Percentiles rank a stretch among this genome's conserved stretches.
These are phyloP conservation scores for Colletotrichum plurivorum DNA, from an alignment of 2,329 filamentous ascomycete genomes.

Conservation along the genomic window DNA sequence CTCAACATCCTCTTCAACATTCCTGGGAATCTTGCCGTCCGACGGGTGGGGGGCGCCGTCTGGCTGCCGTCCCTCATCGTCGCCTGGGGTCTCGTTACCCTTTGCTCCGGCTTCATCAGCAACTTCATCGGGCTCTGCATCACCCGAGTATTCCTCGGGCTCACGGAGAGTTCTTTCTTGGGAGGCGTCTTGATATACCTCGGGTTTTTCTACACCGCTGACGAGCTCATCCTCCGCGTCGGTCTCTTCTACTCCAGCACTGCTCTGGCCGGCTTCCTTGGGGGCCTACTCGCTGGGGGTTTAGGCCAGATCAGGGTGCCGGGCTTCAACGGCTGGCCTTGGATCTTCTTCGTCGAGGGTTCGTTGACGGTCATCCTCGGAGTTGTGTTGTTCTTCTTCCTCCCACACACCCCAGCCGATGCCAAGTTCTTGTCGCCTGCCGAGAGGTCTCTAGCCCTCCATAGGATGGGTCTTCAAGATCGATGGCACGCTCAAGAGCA, in stretches of 20 bases:
- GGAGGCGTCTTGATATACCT: conserved; percentile 45
- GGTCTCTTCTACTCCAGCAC: conserved; percentile 45
- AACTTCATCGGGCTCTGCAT: conserved; percentile 42
- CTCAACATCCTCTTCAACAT: conserved; percentile 45
- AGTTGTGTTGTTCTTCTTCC: not conserved
- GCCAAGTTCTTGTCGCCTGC: conserved; percentile 28
- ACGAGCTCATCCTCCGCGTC: conserved; percentile 44
- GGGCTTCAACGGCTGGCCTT: conserved; percentile 39
- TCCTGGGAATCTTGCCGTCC: conserved; percentile 44
- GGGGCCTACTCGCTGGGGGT: conserved; percentile 35
- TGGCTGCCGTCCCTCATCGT: conserved; percentile 42
- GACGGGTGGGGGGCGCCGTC: conserved; percentile 42
- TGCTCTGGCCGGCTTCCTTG: conserved; percentile 37
- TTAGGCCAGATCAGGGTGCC: conserved; percentile 25
- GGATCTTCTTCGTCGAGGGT: conserved; percentile 42
- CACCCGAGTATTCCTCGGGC: conserved; percentile 43
- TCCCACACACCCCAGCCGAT: conserved; percentile 37
- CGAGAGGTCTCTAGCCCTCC: conserved; percentile 10
- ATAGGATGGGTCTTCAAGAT: conserved; percentile 28
- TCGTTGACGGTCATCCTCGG: conserved; percentile 33
- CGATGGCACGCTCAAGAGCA: conserved; percentile 20
- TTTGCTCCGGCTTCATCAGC: conserved; percentile 43
- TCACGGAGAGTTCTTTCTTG: conserved; percentile 44
- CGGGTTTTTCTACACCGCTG: conserved; percentile 45
- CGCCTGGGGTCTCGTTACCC: conserved; percentile 44